Evolutionary conservation across 78 protist species (phyloP).

Genomic region (Dictyostelium firmibasis): DNA sequence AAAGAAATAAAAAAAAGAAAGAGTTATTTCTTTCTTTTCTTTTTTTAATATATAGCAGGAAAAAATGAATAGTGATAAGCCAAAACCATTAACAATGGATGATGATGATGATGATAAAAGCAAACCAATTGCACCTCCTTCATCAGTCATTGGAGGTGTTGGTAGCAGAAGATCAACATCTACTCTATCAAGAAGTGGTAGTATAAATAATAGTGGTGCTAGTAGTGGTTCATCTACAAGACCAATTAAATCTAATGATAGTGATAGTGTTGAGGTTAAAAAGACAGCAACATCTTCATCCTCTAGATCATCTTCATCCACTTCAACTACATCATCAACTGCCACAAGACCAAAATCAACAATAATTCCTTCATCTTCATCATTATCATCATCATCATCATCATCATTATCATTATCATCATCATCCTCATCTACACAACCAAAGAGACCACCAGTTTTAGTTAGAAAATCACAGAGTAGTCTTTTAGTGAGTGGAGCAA

Average conservation of each 20-base stretch:
- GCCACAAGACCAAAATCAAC: not conserved
- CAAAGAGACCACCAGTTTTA: not conserved
- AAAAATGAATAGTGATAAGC: not conserved
- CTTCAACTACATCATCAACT: not conserved
- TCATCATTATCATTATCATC: constrained; percentile 6
- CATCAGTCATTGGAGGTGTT: not conserved
- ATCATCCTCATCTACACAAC: not conserved
- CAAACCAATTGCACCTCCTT: not conserved
- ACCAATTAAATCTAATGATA: not conserved
- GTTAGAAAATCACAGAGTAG: constrained; percentile 7
- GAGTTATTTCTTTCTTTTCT: too few species aligned
- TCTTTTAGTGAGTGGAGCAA: not conserved
- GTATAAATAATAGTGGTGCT: not conserved
- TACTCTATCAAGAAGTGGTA: not conserved
- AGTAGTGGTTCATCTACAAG: not conserved
- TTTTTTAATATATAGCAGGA: not conserved
- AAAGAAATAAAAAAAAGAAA: too few species aligned
- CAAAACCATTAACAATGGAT: not conserved
- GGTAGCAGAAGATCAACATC: not conserved
- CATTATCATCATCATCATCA: not conserved
- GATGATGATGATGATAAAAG: too few species aligned
- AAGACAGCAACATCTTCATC: not conserved
- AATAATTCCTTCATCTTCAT: not conserved
- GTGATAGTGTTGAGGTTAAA: not conserved
- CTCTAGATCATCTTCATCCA: not conserved